These are phyloP conservation scores for Vitis hybrid DNA, from an alignment of 177 flowering plant genomes.

Conservation along the genomic window DNA sequence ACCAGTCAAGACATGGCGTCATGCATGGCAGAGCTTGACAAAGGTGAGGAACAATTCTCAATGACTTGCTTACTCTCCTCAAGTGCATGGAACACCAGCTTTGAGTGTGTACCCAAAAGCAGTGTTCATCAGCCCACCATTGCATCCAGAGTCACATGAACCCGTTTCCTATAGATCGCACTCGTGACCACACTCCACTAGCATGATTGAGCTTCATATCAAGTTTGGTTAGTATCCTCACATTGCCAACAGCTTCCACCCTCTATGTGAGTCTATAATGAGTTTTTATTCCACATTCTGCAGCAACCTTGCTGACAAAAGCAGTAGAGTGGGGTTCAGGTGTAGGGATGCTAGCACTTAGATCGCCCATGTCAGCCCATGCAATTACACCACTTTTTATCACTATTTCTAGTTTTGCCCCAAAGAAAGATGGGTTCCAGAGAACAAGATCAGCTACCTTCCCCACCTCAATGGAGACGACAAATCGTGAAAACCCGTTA, in stretches of 20 bases:
- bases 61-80: no score
- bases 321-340: conserved; percentile 92
- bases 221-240: conserved; percentile 33
- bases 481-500: conserved; percentile 72
- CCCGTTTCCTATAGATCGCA: conserved; percentile 76
- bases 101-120: conserved; percentile 88
- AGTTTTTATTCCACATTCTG: conserved; percentile 45
- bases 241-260: conserved; percentile 34
- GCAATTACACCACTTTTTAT: conserved; percentile 94
- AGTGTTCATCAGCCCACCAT: conserved; percentile 90
- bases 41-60: no score
- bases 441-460: conserved; percentile 95
- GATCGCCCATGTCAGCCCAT: conserved; percentile 98
- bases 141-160: conserved; percentile 88
- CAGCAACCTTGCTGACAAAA: conserved; percentile 92
- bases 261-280: conserved; percentile 75
- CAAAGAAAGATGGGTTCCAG: conserved; percentile 95
- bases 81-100: conserved; percentile 49
- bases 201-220: conserved; percentile 94
- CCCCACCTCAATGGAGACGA: conserved; percentile 94
- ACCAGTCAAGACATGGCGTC: no score
- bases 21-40: no score
- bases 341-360: conserved; percentile 99
- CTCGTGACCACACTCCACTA: conserved; percentile 23
- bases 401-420: conserved; percentile 93